Evolutionary conservation across 139 green algal genomes (phyloP), one percentile per base, ranked within the genome.

Genomic region (Haematococcus sp.): DNA sequence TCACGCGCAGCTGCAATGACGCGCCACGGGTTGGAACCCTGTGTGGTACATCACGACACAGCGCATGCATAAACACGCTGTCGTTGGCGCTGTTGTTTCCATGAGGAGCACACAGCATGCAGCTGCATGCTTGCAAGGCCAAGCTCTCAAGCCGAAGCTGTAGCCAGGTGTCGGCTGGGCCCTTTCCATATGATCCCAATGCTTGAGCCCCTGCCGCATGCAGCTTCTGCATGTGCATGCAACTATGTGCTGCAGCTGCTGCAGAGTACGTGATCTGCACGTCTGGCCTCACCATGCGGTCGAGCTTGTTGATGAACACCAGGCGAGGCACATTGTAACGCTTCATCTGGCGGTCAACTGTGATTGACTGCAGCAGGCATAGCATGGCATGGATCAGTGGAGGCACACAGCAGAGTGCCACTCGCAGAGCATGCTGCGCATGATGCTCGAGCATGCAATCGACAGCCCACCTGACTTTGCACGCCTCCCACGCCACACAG

Each of bases 311-410:
- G 72, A 98, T 88, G 80, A 98, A 98, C 59, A 90, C 86, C 11
- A 98, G 76, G 28, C 94, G 89, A 0, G 94, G 94, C 2, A 98
- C 93, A 46, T 85, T 77, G 82, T 98, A 98, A 32, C 95, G 81
- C 63, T 91, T 87, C 94, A 98, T 98, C 79, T 98, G 94, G 11
- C 95, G 73, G 78, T 99, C 95, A 27, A 95, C n/a, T 87, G 98
- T 86, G 93, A 98, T 98, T 71, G 76, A 92, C 82, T 97, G 66
- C 25, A 23, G n/a, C 19, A 66, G 27, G 19, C 3, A 20, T 7
- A n/a, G 25, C 25, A 66, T 7, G 17, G 25, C 15, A 68, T 25
- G 32, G 25, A 52, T 9, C 25, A 51, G 52, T 15, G 59, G 22
- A 4, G 4, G 52, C 52, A 61, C 52, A 11, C 52, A 27, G 52